Conservation (phyloP, 2,329 filamentous ascomycete genomes). For the Diatrype stigma region DNA sequence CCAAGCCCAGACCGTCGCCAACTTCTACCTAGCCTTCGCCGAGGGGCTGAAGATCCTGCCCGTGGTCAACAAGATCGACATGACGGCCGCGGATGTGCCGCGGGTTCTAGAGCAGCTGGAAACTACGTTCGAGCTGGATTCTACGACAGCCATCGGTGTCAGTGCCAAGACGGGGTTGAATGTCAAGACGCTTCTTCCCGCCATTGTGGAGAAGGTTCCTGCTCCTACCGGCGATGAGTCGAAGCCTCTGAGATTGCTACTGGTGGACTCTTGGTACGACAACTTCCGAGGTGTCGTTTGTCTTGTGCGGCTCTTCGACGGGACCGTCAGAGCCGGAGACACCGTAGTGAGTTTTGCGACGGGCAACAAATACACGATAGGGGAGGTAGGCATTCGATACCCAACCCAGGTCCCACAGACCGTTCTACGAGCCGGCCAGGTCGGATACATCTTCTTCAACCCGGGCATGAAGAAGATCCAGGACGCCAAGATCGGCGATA, state of each 20-base stretch:
- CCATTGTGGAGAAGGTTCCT: conserved; percentile 81
- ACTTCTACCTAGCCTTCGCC: conserved; percentile 96
- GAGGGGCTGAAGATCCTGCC: conserved; percentile 84
- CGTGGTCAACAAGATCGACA: conserved; percentile 94
- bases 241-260: conserved; percentile 74
- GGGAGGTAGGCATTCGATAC: conserved; percentile 96
- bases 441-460: conserved; percentile 96
- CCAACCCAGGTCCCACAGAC: conserved; percentile 80
- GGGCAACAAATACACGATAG: conserved; percentile 83
- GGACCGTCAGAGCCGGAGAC: conserved; percentile 76
- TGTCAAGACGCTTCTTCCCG: conserved; percentile 76
- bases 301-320: conserved; percentile 87
- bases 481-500: conserved; percentile 94
- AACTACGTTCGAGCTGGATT: conserved; percentile 81
- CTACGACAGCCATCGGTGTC: conserved; percentile 64
- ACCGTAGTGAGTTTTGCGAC: conserved; percentile 85
- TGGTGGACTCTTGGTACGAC: conserved; percentile 98
- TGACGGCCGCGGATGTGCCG: conserved; percentile 82
- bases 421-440: conserved; percentile 80
- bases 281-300: conserved; percentile 92
- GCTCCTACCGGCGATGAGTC: conserved; percentile 68
- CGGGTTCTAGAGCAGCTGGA: conserved; percentile 83
- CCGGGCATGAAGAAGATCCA: conserved; percentile 96
- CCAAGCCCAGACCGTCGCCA: conserved; percentile 96
- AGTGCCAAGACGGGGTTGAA: conserved; percentile 94